Percentiles rank a stretch among this genome's conserved stretches.
Evolutionary conservation across 352 stramenopile genomes (phyloP).

Genomic region (Phytophthora brassicae): DNA sequence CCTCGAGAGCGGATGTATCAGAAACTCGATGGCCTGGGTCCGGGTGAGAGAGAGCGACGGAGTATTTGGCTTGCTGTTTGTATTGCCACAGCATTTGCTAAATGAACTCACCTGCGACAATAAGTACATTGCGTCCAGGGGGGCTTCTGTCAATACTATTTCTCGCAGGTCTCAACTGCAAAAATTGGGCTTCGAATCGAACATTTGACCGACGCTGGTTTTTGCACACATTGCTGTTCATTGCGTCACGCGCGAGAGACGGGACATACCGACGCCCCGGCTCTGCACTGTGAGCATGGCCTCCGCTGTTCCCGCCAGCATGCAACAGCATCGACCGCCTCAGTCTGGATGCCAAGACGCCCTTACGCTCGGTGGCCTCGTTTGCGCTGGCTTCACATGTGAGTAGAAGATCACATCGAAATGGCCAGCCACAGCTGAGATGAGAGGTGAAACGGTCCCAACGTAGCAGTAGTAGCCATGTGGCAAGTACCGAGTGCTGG

Average conservation of each 20-base stretch:
- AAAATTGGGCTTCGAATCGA: slow-evolving; percentile 25
- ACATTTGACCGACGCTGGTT: slow-evolving; percentile 10
- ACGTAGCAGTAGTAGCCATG: slow-evolving; percentile 21
- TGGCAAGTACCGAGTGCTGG: slow-evolving; percentile 13
- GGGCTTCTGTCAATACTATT: not conserved
- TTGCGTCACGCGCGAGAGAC: not conserved
- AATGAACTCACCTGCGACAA: slow-evolving; percentile 2
- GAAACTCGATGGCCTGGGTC: not conserved
- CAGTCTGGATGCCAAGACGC: no score
- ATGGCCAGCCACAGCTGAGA: slow-evolving; percentile 10
- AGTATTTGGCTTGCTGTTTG: not conserved
- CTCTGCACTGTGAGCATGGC: slow-evolving; percentile 6
- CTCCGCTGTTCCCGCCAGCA: not conserved
- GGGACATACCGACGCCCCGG: not conserved
- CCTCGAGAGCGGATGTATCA: not conserved
- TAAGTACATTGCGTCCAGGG: not conserved
- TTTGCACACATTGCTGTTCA: slow-evolving; percentile 17
- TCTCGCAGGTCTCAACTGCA: not conserved
- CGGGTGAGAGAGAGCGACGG: not conserved
- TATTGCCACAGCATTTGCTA: not conserved
- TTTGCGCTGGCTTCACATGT: not conserved
- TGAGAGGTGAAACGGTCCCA: slow-evolving; percentile 11
- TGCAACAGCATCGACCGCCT: not conserved
- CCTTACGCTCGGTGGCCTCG: not conserved
- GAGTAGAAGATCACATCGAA: not conserved